Evolutionary conservation across 2,329 filamentous ascomycete species (phyloP).

Genomic region (Paramyrothecium roridum): DNA sequence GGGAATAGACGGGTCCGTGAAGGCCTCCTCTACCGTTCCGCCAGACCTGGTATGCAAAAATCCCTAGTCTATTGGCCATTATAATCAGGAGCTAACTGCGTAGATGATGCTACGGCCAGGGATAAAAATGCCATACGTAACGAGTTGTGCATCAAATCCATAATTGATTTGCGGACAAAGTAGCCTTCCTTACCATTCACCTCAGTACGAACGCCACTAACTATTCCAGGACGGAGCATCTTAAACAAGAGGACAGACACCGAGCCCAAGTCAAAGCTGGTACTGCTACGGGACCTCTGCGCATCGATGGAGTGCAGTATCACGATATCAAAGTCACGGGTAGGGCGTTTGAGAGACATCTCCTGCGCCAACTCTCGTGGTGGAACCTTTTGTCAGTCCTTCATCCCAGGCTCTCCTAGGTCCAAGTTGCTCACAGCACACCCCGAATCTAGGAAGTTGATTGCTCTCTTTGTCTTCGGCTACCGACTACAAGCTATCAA

Average conservation of each 20-base stretch:
- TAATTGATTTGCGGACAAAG: conserved; percentile 79
- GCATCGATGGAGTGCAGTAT: conserved; percentile 63
- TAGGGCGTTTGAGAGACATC: conserved; percentile 62
- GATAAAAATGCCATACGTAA: conserved; percentile 61
- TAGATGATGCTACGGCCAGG: conserved; percentile 66
- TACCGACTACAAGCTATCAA: conserved; percentile 67
- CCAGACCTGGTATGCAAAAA: conserved; percentile 49
- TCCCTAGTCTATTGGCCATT: not conserved
- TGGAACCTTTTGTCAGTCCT: conserved; percentile 55
- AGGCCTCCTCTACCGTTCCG: conserved; percentile 66
- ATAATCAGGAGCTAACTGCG: conserved; percentile 7
- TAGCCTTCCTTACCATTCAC: conserved; percentile 29
- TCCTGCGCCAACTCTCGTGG: conserved; percentile 68
- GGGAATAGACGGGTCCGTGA: conserved; percentile 47
- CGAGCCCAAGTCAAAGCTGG: conserved; percentile 43
- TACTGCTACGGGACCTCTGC: conserved; percentile 48
- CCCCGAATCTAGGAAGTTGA: conserved; percentile 34
- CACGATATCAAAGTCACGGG: conserved; percentile 72
- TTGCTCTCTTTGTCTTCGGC: conserved; percentile 61
- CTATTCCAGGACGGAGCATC: conserved; percentile 63
- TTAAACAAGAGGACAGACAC: conserved; percentile 63
- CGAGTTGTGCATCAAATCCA: conserved; percentile 62
- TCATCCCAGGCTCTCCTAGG: not conserved
- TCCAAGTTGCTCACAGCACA: not conserved
- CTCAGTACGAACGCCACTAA: not conserved